Evolutionary conservation across 306 rosid species (phyloP).

Genomic region (Hylodesmum podocarpum): DNA sequence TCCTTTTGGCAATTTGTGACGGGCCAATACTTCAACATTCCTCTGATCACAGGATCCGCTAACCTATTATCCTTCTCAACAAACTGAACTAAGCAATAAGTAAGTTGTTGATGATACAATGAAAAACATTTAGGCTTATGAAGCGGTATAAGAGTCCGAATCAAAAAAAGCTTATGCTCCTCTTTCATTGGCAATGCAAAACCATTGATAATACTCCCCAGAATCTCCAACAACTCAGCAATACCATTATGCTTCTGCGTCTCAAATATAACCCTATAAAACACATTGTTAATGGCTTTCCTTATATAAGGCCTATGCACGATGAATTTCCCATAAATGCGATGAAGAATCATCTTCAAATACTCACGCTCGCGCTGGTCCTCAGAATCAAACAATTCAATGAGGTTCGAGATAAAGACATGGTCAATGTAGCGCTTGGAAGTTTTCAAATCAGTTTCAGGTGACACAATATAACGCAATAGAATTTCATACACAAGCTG

Average conservation of each 20-base stretch:
- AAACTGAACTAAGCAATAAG: conserved; percentile 66
- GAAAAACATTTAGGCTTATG: conserved; percentile 58
- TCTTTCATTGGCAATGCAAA: conserved; percentile 78
- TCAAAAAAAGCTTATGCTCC: conserved; percentile 61
- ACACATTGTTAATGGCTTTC: conserved; percentile 65
- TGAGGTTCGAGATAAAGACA: conserved; percentile 48
- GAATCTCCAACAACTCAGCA: conserved; percentile 65
- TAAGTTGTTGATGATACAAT: conserved; percentile 54
- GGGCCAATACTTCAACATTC: conserved; percentile 76
- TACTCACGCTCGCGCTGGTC: conserved; percentile 72
- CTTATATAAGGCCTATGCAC: conserved; percentile 70
- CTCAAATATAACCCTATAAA: conserved; percentile 68
- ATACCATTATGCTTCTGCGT: conserved; percentile 67
- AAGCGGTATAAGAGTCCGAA: conserved; percentile 64
- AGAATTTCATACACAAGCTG: conserved; percentile 68
- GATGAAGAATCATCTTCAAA: conserved; percentile 61
- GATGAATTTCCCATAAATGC: conserved; percentile 76
- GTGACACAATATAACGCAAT: conserved; percentile 55
- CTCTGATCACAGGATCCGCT: conserved; percentile 65
- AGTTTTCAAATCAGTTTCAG: conserved; percentile 52
- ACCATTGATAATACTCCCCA: conserved; percentile 67
- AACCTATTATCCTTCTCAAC: conserved; percentile 68
- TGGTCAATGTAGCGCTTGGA: conserved; percentile 62
- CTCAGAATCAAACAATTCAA: conserved; percentile 77
- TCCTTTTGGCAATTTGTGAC: conserved; percentile 73